Conservation (phyloP, 2,329 filamentous ascomycete genomes). For the Epichloe gansuensis region DNA sequence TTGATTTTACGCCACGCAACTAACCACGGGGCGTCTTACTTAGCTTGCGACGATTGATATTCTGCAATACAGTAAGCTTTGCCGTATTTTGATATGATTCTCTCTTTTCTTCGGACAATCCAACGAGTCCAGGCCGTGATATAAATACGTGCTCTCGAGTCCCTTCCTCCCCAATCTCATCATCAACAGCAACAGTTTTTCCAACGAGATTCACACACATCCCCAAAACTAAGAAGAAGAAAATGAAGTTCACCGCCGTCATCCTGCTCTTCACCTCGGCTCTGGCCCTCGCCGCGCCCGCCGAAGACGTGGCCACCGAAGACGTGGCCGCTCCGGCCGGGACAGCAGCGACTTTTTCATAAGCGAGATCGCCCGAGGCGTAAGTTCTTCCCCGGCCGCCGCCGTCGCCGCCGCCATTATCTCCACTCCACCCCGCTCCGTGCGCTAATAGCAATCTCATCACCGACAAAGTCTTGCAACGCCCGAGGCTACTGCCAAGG, state of each 20-base stretch:
- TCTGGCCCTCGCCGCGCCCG: neutral
- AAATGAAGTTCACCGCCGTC: conserved; percentile 1
- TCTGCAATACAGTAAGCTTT: too few relatives aligned
- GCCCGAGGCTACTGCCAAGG: neutral
- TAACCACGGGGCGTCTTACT: too few relatives aligned
- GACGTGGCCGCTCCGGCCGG: neutral
- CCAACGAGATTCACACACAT: too few relatives aligned
- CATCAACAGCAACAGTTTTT: neutral
- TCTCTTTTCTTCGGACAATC: too few relatives aligned
- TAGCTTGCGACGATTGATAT: too few relatives aligned
- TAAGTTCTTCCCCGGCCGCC: neutral
- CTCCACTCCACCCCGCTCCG: neutral
- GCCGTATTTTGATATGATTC: too few relatives aligned
- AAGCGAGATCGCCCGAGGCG: neutral
- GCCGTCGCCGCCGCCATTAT: too few relatives aligned
- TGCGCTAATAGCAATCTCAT: too few relatives aligned
- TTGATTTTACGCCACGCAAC: too few relatives aligned
- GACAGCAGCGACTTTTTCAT: neutral
- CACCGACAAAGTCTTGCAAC: neutral
- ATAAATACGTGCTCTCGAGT: neutral
- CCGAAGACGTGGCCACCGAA: neutral
- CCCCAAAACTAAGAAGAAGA: neutral
- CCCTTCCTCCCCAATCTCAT: neutral
- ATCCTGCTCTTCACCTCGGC: conserved; percentile 1
- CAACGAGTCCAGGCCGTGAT: too few relatives aligned